Conservation (phyloP, 192 early-diverging fungal species). For the Spizellomyces punctatus region DNA sequence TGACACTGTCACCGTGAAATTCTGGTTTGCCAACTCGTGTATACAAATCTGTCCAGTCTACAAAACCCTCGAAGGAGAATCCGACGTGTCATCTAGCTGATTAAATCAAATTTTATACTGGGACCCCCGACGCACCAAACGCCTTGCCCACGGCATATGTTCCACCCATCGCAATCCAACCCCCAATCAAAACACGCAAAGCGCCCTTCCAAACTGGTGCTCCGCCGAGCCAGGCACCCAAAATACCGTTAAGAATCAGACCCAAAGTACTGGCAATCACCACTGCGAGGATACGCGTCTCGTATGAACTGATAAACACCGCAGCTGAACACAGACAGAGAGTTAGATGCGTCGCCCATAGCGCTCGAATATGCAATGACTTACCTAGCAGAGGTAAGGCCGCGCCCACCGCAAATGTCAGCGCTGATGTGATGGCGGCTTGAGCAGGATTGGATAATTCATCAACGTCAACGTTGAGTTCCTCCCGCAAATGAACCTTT, state of each 20-base stretch:
- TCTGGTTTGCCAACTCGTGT: too few species aligned
- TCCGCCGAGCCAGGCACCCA: slow-evolving; percentile 45
- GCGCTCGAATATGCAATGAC: slow-evolving; percentile 4
- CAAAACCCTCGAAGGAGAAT: too few species aligned
- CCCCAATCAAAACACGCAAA: slow-evolving; percentile 42
- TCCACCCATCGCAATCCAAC: slow-evolving; percentile 43
- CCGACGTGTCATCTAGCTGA: too few species aligned
- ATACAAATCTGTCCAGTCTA: too few species aligned
- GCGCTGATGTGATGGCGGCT: slow-evolving; percentile 39
- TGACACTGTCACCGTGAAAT: too few species aligned
- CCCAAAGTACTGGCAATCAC: slow-evolving; percentile 32
- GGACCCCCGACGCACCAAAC: slow-evolving; percentile 10
- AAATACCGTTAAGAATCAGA: slow-evolving; percentile 43
- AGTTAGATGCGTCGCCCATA: neutral
- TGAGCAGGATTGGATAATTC: slow-evolving; percentile 46
- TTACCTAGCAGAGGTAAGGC: slow-evolving; percentile 34
- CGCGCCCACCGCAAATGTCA: slow-evolving; percentile 42
- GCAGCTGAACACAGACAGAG: slow-evolving; percentile 5
- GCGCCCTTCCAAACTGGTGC: slow-evolving; percentile 47
- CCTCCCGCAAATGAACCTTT: slow-evolving; percentile 46
- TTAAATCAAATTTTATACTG: too few species aligned
- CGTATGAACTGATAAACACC: slow-evolving; percentile 16
- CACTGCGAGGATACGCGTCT: slow-evolving; percentile 15
- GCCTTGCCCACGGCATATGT: slow-evolving; percentile 39
- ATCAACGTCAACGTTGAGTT: slow-evolving; percentile 50